Evolutionary conservation across 83 land plant genomes (phyloP).

Genomic region (Picea mariana): DNA sequence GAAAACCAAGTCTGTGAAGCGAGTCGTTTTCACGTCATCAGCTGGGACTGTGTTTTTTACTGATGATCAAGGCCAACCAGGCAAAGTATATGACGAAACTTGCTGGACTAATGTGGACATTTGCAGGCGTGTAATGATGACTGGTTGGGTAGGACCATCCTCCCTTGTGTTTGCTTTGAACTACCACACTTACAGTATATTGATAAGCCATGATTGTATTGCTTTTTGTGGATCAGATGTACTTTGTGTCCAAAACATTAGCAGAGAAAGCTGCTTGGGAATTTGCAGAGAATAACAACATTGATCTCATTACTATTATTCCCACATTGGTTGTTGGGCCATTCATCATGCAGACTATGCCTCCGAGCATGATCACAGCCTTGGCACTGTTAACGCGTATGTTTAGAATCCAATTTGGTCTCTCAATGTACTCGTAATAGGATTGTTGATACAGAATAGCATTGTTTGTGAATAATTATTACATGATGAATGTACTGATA

Average conservation of each 20-base stretch:
- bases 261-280: conserved; percentile 65
- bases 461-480: neutral
- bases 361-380: conserved; percentile 59
- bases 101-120: neutral
- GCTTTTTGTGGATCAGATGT: conserved; percentile 1
- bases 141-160: neutral
- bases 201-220: too few species aligned
- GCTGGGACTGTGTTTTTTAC: neutral
- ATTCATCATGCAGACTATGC: conserved; percentile 47
- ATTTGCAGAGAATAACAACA: conserved; percentile 43
- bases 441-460: neutral
- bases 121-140: neutral
- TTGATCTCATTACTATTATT: conserved; percentile 51
- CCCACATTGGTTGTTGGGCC: conserved; percentile 63
- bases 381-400: conserved; percentile 50
- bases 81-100: neutral
- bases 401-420: neutral
- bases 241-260: conserved; percentile 54
- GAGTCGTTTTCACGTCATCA: neutral
- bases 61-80: neutral
- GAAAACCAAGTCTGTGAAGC: conserved; percentile 23
- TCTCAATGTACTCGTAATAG: neutral
- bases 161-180: neutral
- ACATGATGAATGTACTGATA: neutral
- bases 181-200: too few species aligned